phyloP scores from a whole-genome alignment of 2,329 filamentous ascomycete species.

The Aciculosporium take region DNA sequence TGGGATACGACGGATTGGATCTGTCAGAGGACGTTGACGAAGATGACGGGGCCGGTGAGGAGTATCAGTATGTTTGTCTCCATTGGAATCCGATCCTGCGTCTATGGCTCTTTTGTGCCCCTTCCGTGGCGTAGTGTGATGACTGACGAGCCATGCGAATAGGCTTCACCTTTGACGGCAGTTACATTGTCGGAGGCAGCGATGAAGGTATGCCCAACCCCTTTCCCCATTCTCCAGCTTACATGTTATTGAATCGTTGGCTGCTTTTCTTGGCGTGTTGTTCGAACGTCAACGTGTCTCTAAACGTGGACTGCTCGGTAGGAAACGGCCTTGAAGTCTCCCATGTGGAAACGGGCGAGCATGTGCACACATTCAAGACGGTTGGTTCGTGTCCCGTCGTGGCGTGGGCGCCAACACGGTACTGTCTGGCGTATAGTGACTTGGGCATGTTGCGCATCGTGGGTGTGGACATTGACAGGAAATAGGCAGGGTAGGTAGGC shows the following conservation, averaged over 20 bases:
- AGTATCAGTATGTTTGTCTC: slow-evolving; percentile 38
- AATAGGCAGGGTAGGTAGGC: slow-evolving; percentile 12
- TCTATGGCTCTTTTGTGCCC: not conserved
- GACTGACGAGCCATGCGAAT: not conserved
- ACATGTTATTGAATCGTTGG: not conserved
- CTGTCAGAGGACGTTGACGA: slow-evolving; percentile 55
- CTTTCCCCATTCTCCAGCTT: not conserved
- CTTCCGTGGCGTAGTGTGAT: not conserved
- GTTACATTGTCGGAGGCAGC: slow-evolving; percentile 58
- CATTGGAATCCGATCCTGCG: no score
- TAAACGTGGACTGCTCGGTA: slow-evolving; percentile 15
- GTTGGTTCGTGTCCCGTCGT: slow-evolving; percentile 49
- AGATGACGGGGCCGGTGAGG: slow-evolving; percentile 54
- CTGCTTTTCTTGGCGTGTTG: no score
- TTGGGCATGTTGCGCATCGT: slow-evolving; percentile 54
- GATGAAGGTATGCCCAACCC: slow-evolving; percentile 44
- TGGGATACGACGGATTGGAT: slow-evolving; percentile 72
- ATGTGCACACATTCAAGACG: slow-evolving; percentile 58
- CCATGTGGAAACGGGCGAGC: slow-evolving; percentile 60
- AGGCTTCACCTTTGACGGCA: slow-evolving; percentile 69
- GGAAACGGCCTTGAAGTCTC: slow-evolving; percentile 52
- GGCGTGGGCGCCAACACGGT: slow-evolving; percentile 62
- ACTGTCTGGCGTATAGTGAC: slow-evolving; percentile 62
- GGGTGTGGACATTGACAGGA: slow-evolving; percentile 37
- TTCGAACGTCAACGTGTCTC: no score